Evolutionary conservation across 192 early-diverging fungal genomes (phyloP), one percentile per base, ranked within the genome.

Genomic region (Nowakowskiella sp.): DNA sequence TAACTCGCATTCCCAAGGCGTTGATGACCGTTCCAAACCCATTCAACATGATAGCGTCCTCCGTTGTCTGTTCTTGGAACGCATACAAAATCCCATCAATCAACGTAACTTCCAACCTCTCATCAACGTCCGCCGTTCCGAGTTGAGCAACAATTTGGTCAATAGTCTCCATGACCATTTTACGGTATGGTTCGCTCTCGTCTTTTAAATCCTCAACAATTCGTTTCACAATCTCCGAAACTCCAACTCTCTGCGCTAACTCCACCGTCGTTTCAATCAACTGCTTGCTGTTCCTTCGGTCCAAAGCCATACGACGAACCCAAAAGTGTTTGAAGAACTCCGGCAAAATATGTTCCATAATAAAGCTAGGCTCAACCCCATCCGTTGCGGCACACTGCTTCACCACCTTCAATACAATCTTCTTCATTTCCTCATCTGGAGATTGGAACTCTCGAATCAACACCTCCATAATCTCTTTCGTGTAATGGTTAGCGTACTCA

Each of bases 151-250:
- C 67, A 8, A 92, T 87, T 46, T 86, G 83, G 48, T 87, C 86
- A 32, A 97, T 86, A 1, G 92, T 90, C 64, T 96, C 93, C 92
- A 97, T 93, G 2, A 90, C 92, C 94, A 99, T 97, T 61, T 86
- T 90, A 9, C 96, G 81, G 65, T 90, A 92, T 19, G 85, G 82
- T 51, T 92, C 92, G 5, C 82, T 81, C 47, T 96, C 96, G 66
- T 99, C 93, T 72, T 97, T 96, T 16, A 99, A 76, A 39, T 91
- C 89, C 36, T 89, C 80, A 2, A 94, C 92, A 51, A 97, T 86
- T 36, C 85, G 72, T 0, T 67, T 70, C 13, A 97, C 80, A 50
- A 99, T 85, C 60, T 91, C 91, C 1, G 90, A 81, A 1, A 91
- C 94, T 10, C 93, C 93, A 8, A 91, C 93, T 60, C 87, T 88